These are phyloP conservation scores for Komagataea norvegica DNA, from an alignment of 1,139 yeast genomes.

Conservation along the genomic window DNA sequence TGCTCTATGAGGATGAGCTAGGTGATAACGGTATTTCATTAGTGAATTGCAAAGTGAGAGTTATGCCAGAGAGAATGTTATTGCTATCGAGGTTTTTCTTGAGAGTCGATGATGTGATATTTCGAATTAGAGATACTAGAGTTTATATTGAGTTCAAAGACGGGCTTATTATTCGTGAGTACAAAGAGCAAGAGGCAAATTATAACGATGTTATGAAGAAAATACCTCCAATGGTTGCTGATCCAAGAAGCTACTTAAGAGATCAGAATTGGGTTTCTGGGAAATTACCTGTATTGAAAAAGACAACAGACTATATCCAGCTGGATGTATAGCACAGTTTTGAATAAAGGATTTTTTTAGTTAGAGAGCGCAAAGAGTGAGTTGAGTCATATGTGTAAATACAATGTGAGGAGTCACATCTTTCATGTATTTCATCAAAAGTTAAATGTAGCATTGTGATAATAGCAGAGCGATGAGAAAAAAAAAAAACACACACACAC, in stretches of 20 bases:
- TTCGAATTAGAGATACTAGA: slow-evolving; percentile 81
- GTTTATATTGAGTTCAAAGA: slow-evolving; percentile 73
- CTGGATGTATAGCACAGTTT: too few species aligned
- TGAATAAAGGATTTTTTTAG: too few species aligned
- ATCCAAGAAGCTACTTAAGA: slow-evolving; percentile 71
- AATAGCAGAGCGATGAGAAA: not conserved
- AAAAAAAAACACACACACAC: not conserved
- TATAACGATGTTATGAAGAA: slow-evolving; percentile 52
- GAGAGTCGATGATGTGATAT: slow-evolving; percentile 83
- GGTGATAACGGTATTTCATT: slow-evolving; percentile 94
- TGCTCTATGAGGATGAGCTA: slow-evolving; percentile 87
- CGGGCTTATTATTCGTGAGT: slow-evolving; percentile 65
- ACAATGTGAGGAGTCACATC: too few species aligned
- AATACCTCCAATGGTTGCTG: slow-evolving; percentile 44
- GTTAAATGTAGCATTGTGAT: too few species aligned
- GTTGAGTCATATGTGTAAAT: too few species aligned
- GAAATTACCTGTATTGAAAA: slow-evolving; percentile 44
- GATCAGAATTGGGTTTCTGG: slow-evolving; percentile 80
- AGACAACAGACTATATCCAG: slow-evolving; percentile 28
- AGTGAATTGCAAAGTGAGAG: slow-evolving; percentile 74
- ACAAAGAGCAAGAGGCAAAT: slow-evolving; percentile 65
- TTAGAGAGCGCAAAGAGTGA: too few species aligned
- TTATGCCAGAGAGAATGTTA: slow-evolving; percentile 78
- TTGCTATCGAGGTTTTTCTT: slow-evolving; percentile 73
- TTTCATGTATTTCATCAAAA: too few species aligned